These are phyloP conservation scores for Salvia miltiorrhiza DNA, from an alignment of 257 asterid genomes.

Conservation along the genomic window DNA sequence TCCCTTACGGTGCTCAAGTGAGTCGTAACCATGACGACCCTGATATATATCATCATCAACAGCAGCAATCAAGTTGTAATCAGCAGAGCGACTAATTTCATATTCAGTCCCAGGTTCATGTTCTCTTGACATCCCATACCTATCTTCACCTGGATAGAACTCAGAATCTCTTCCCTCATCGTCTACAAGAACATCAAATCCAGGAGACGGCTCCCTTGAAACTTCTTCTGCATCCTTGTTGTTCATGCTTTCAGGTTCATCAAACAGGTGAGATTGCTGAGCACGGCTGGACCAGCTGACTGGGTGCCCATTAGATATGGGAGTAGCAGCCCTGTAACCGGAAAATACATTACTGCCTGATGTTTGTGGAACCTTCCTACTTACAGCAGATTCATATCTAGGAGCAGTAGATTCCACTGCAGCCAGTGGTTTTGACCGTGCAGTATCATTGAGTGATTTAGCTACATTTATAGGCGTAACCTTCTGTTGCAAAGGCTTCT, in stretches of 20 bases:
- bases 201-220: constrained; percentile 94
- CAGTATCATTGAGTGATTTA: constrained; percentile 32
- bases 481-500: constrained; percentile 39
- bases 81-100: constrained; percentile 42
- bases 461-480: constrained; percentile 27
- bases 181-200: constrained; percentile 90
- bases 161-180: constrained; percentile 71
- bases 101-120: constrained; percentile 46
- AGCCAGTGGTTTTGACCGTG: constrained; percentile 27
- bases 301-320: constrained; percentile 33
- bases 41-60: constrained; percentile 49
- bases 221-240: constrained; percentile 53
- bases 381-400: constrained; percentile 31
- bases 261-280: constrained; percentile 38
- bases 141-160: constrained; percentile 67
- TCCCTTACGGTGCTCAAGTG: constrained; percentile 40
- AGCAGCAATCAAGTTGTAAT: constrained; percentile 43
- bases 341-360: constrained; percentile 25
- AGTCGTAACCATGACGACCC: constrained; percentile 46
- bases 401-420: constrained; percentile 32
- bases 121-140: constrained; percentile 55
- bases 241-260: constrained; percentile 40
- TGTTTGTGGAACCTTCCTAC: constrained; percentile 27
- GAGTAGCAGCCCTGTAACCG: constrained; percentile 24
- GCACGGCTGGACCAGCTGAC: constrained; percentile 27